Base-by-base conservation (phyloP, 2,329 filamentous ascomycete genomes). In the Cordyceps tenuipes region DNA sequence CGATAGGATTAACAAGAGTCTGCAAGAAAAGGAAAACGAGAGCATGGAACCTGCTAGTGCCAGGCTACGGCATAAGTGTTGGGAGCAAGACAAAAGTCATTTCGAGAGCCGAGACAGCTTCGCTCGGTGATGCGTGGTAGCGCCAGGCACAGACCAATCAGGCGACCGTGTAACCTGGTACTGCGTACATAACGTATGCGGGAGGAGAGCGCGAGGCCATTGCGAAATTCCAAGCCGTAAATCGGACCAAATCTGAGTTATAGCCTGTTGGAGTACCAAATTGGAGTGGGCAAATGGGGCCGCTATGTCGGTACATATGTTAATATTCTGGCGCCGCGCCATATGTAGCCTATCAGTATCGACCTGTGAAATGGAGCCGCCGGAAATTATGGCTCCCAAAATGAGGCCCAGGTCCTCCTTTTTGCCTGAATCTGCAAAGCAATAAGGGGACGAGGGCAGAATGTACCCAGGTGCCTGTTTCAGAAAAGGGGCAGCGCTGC, bases 221-320 rank as follows among this genome's bases (percentile, higher is more conserved):
- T 50, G 36, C n/a, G 39, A 55, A 44, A 60, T 60, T 55, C 31
- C 50, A 21, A 23, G 31, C 34, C 50, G 50, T 55, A 60, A 49
- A 55, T 60, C 57, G 50, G 57, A 54, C 50, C 57, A 55, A 60
- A 49, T 60, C 57, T 48, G 36, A 41, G 49, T 29, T 41, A 43
- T 54, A 41, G 43, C 31, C 41, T 41, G 50, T 60, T 17, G 54
- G 50, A 31, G 41, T 54, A 48, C 41, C 43, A 60, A 60, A 60
- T 55, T 60, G 57, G 29, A 29, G 29, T 29, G 29, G 29, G 29
- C 29, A 29, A 17, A 60, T 43, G 36, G 54, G 44, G 26, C 48
- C 57, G 48, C 39, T 26, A 47, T 53, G 17, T 23, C 23, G 23
- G 23, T 23, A 23, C 23, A 23, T 23, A 23, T 23, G 23, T 23